Evolutionary conservation across 2,329 filamentous ascomycete species (phyloP), one percentile per base, ranked within the genome.

Genomic region (Allantophomopsis lycopodina): DNA sequence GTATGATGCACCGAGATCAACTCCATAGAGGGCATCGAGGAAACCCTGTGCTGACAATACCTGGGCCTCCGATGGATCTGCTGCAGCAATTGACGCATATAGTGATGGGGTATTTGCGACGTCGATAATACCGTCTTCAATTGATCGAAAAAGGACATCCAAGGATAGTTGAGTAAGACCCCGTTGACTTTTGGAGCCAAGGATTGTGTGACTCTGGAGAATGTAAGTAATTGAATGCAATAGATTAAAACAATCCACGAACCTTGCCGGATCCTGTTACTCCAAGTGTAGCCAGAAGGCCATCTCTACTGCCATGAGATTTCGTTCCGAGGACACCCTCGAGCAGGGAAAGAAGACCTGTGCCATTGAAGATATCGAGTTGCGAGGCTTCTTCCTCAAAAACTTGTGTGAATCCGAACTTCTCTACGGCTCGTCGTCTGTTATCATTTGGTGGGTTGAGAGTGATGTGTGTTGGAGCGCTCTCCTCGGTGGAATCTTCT

Each of bases 261-360:
- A 94, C 89, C 78, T 98, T 98, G 59, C 91, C 91, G 37, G 88
- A 95, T 11, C 91, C 91, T 7, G 89, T 95, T 34, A 95, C 87
- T 13, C 91, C 91, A 42, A 98, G 61, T 6, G 91, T 96, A 21
- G 91, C 91, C 40, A 98, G 65, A 41, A 96, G 64, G 8, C 85
- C 88, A 69, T 96, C 89, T 47, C 86, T 80, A 14, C 87, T 86
- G 46, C 91, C 81, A 38, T 79, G 74, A 28, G 80, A 79, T 35
- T 74, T 66, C 16, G 73, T 70, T 6, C 80, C 80, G 33, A 98
- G 57, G 3, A 94, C 87, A 15, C 85, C 86, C 51, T 89, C 79
- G 6, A 95, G 72, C 34, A 95, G 66, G 1, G 76, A 70, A 12
- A 82, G 64, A 35, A 94, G 74, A 17, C 81, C 80, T 0, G 82